Percentiles rank a stretch among this genome's conserved stretches.
Evolutionary conservation across 225 moss, liverwort and hornwort genomes (phyloP).

Genomic region (Polytrichum commune): DNA sequence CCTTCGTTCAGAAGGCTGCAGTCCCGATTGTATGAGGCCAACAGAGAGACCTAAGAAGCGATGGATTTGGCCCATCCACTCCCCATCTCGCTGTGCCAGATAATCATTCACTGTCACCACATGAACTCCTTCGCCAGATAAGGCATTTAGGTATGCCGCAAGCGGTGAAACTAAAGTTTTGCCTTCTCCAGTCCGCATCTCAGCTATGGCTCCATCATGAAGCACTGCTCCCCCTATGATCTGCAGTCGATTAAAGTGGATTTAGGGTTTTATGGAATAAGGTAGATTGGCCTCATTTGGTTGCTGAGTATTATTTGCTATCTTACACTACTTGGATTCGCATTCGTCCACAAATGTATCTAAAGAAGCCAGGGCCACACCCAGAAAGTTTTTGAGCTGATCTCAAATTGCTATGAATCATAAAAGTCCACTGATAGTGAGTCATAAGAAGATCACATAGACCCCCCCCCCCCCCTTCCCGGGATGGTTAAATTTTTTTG

Average conservation of each 20-base stretch:
- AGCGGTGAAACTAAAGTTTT: slow-evolving; percentile 95
- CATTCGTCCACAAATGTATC: too few species aligned
- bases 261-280: neutral
- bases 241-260: slow-evolving; percentile 24
- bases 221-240: slow-evolving; percentile 98
- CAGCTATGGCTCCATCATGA: slow-evolving; percentile 95
- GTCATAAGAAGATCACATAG: too few species aligned
- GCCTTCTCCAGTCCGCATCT: slow-evolving; percentile 98
- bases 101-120: slow-evolving; percentile 98
- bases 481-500: too few species aligned
- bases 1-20: slow-evolving; percentile 65
- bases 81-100: slow-evolving; percentile 86
- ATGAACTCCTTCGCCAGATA: slow-evolving; percentile 89
- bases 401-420: too few species aligned
- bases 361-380: too few species aligned
- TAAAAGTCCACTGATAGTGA: too few species aligned
- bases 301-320: too few species aligned
- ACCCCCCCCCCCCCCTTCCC: too few species aligned
- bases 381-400: too few species aligned
- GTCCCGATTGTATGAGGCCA: slow-evolving; percentile 83
- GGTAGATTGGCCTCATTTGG: too few species aligned
- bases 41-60: slow-evolving; percentile 92
- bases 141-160: slow-evolving; percentile 91
- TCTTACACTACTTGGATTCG: too few species aligned
- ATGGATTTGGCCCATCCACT: slow-evolving; percentile 99